These are phyloP conservation scores for Blastocystis sp. DNA, from an alignment of 352 stramenopile species.

Conservation along the genomic window DNA sequence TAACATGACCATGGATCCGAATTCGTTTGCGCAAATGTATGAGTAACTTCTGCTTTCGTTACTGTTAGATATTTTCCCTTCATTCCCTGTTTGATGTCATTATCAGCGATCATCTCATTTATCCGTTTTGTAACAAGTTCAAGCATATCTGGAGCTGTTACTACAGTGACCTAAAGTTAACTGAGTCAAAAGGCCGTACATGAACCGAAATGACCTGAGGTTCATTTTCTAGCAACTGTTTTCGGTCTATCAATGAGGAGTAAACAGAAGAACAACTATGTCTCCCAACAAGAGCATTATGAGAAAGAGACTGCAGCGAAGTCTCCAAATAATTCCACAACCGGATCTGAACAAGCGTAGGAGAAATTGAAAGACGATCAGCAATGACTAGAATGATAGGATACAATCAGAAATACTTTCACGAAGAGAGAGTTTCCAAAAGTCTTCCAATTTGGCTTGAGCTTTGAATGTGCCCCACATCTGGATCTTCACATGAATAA, in stretches of 20 bases:
- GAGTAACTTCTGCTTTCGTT: not conserved
- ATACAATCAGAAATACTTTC: not conserved
- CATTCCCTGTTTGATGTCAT: slow-evolving; percentile 47
- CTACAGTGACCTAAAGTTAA: slow-evolving; percentile 20
- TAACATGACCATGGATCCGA: slow-evolving; percentile 41
- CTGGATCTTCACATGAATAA: slow-evolving; percentile 15
- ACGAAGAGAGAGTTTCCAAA: slow-evolving; percentile 33
- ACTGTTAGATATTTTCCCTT: slow-evolving; percentile 25
- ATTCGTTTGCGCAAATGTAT: slow-evolving; percentile 1
- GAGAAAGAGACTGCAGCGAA: not conserved
- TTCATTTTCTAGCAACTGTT: not conserved
- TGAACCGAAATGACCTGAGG: not conserved
- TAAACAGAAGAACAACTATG: not conserved
- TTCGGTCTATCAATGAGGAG: not conserved
- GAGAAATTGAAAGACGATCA: slow-evolving; percentile 23
- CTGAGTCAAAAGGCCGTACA: not conserved
- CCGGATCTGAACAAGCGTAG: slow-evolving; percentile 1
- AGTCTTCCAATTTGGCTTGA: not conserved
- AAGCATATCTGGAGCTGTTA: slow-evolving; percentile 15
- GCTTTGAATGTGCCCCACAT: not conserved
- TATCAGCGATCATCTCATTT: slow-evolving; percentile 53
- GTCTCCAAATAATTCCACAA: not conserved
- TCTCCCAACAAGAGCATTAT: not conserved
- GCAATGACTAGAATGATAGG: slow-evolving; percentile 1
- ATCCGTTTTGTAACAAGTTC: slow-evolving; percentile 36